These are phyloP conservation scores for Suillus placidus DNA, from an alignment of 768 basidiomycete species.

Conservation along the genomic window DNA sequence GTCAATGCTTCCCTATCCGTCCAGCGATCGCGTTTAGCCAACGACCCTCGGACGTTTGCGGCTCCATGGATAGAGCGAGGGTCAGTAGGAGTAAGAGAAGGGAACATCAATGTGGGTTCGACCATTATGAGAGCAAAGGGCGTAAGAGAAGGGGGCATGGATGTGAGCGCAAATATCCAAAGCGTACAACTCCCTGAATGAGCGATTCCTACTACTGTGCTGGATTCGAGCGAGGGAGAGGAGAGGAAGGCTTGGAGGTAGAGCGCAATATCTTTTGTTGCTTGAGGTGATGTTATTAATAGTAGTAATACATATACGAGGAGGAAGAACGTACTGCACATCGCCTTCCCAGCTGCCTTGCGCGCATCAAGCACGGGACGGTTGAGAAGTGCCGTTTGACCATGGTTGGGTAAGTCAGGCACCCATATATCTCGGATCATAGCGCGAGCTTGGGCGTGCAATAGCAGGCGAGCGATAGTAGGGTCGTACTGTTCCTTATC, in stretches of 20 bases:
- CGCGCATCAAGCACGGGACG: constrained; percentile 27
- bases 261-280: constrained; percentile 23
- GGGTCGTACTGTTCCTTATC: constrained; percentile 35
- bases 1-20: constrained; percentile 22
- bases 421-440: constrained; percentile 37
- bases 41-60: constrained; percentile 33
- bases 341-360: constrained; percentile 20
- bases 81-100: constrained; percentile 28
- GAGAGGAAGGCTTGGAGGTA: constrained; percentile 31
- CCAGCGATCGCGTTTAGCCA: constrained; percentile 31
- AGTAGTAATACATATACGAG: neutral
- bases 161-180: constrained; percentile 11
- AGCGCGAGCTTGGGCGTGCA: neutral
- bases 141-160: neutral
- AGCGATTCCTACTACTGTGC: constrained; percentile 27
- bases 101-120: constrained; percentile 38
- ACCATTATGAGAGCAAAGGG: constrained; percentile 25
- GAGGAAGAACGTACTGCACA: constrained; percentile 24
- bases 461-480: constrained; percentile 12
- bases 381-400: constrained; percentile 37
- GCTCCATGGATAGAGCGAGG: constrained; percentile 32
- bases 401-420: constrained; percentile 40
- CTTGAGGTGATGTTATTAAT: constrained; percentile 14
- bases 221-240: constrained; percentile 25
- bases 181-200: constrained; percentile 34